Conservation (phyloP, 352 stramenopile genomes). For the Pythium aquatile region DNA sequence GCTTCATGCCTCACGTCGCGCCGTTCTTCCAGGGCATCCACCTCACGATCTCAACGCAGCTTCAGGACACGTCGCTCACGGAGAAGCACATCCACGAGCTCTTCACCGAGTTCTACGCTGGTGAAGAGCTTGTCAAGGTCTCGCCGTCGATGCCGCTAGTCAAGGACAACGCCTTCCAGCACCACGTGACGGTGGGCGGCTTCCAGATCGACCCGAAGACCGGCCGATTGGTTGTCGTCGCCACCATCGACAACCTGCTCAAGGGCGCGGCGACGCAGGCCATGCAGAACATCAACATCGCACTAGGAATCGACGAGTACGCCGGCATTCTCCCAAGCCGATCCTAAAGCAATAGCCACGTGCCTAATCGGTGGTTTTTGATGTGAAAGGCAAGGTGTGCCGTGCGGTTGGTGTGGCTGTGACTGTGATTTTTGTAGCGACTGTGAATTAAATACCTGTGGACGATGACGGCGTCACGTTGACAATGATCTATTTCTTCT, state of each 20-base stretch:
- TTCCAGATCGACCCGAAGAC: conserved; percentile 88
- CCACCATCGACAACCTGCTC: conserved; percentile 93
- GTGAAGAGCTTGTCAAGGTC: conserved; percentile 87
- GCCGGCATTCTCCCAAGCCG: conserved; percentile 44
- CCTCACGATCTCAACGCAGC: conserved; percentile 82
- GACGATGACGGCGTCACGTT: background rate
- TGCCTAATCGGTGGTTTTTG: background rate
- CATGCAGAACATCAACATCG: conserved; percentile 95
- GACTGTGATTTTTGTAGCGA: background rate
- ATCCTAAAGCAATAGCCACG: conserved; percentile 14
- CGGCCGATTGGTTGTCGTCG: conserved; percentile 83
- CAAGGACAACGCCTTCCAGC: conserved; percentile 72
- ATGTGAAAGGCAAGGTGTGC: background rate
- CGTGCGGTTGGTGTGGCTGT: background rate
- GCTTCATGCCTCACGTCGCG: conserved; percentile 94
- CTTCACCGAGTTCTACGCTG: conserved; percentile 78
- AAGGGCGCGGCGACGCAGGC: conserved; percentile 93
- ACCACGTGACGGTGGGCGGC: conserved; percentile 79
- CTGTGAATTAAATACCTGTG: conserved; percentile 8
- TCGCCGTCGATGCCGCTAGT: conserved; percentile 61
- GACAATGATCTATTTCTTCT: conserved; percentile 17
- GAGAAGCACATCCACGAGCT: conserved; percentile 73
- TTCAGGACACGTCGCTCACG: conserved; percentile 63
- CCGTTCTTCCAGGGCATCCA: conserved; percentile 94
- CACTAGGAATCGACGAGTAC: conserved; percentile 89